phyloP scores from a whole-genome alignment of 2,329 filamentous ascomycete genomes.

The Trichoderma hamatum region DNA sequence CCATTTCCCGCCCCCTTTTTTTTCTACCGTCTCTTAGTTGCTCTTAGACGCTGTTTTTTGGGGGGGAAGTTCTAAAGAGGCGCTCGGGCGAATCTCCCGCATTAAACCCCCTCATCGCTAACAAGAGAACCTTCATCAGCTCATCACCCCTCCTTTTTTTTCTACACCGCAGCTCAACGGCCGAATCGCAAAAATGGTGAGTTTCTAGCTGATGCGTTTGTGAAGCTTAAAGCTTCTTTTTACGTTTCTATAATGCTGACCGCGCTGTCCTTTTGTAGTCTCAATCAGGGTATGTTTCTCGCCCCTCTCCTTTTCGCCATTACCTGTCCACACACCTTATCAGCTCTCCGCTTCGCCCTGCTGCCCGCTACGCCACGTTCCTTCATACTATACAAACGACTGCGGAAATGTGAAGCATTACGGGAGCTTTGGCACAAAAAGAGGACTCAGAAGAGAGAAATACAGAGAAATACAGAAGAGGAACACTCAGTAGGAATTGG shows the following conservation, averaged over 20 bases:
- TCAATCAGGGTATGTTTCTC: conserved; percentile 66
- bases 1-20: not conserved
- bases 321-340: conserved; percentile 25
- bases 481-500: not conserved
- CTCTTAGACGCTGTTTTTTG: not conserved
- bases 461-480: not conserved
- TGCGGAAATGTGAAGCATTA: not conserved
- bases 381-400: not conserved
- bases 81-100: conserved; percentile 34
- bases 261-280: conserved; percentile 48
- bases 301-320: conserved; percentile 44
- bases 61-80: not conserved
- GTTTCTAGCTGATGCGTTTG: conserved; percentile 29
- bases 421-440: not conserved
- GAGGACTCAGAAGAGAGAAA: not conserved
- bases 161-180: conserved; percentile 6
- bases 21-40: not conserved
- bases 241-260: not conserved
- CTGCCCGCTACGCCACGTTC: not conserved
- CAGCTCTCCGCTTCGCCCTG: not conserved
- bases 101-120: conserved; percentile 32
- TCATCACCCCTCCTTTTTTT: conserved; percentile 31
- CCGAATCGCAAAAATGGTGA: conserved; percentile 47
- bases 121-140: conserved; percentile 35
- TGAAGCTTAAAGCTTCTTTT: not conserved